Base-by-base conservation (phyloP, 805 yeast genomes). In the Zygosaccharomyces bailii region DNA sequence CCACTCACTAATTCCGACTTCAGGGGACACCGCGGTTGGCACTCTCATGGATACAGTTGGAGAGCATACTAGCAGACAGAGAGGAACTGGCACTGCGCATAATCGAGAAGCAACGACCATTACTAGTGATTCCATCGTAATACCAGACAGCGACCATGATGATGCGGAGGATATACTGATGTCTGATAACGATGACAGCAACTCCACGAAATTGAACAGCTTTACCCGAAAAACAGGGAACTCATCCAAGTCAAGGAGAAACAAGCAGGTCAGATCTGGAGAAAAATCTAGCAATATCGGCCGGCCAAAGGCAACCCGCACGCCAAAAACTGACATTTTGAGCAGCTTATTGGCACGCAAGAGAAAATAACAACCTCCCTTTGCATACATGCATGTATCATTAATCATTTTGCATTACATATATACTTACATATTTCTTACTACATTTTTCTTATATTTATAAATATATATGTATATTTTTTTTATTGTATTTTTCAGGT, bases 291-390 rank as follows among this genome's bases (percentile, higher is more conserved):
- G 36, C 34, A 17, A 42, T 11, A 31, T 17, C 18, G 27, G 27
- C 11, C 43, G 43, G 20, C 3, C 53, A 7, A 51, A 39, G 24
- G 30, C 40, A 7, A 43, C 56, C 4, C 47, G 47, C 18, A 61
- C 66, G 4, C 67, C 67, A 9, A 61, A 61, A 44, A 60, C 66
- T 2, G 63, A 63, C 42, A 50, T 60, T 13, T 44, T 63, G 19
- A 49, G 57, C 21, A 52, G 55, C 31, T 46, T 63, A 20, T 45
- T 63, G 14, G 62, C 64, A 5, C 53, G 57, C 13, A 61, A 57
- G 31, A 49, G 59, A 34, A 54, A 50, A 39, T 59, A 45, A 30
- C 56, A 46, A 24, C 8, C 20, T n/a, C 39, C 39, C 14, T 11
- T 25, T 8, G 21, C 19, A 25, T 36, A 16, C 13, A 18, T 36